Evolutionary conservation across 2,329 filamentous ascomycete species (phyloP), one percentile per base, ranked within the genome.

Genomic region (Dryadomyces quercus-mongolicae): DNA sequence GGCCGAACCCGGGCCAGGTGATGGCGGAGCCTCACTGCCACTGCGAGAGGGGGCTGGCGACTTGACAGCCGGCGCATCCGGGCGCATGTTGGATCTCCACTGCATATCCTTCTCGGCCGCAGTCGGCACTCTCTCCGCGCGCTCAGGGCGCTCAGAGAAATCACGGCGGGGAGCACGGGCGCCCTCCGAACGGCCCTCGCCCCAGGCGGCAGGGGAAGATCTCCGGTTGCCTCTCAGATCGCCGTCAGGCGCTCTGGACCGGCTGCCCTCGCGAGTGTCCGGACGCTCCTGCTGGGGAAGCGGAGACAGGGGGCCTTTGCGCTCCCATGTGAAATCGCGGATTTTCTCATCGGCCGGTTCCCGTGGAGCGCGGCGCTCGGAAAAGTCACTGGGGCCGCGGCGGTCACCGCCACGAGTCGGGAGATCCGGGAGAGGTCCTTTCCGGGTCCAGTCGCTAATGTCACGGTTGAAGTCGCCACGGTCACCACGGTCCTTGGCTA

Each of bases 101-200:
- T 95, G 84, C 71, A 84, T 94, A 67, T 97, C 93, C 65, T 88
- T 81, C 57, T 98, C 93, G 51, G 93, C 87, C 44, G 93, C 93
- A 55, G 88, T 97, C 21, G 86, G 87, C 51, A 77, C 77, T 62
- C 88, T 81, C 66, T 88, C 85, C 16, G 74, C 67, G 31, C 83
- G 81, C 58, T 88, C 85, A 57, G 74, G 68, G 43, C 83, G 81
- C 58, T 88, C 85, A 57, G 79, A 76, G 66, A 87, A 88, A 62
- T 91, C 86, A 64, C 86, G 82, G 64, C 86, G 81, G 44, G 89
- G 88, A 58, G 88, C 87, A 58, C 88, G 81, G 22, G 88, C 89
- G n/a, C 52, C 54, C 18, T 59, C 57, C 20, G 55, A 25, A 56
- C 77, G 75, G 49, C 82, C 82, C 61, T 85, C 87, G 43, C 87